These are phyloP conservation scores for Gastrolobium bilobum DNA, from an alignment of 306 rosid species.

Conservation along the genomic window DNA sequence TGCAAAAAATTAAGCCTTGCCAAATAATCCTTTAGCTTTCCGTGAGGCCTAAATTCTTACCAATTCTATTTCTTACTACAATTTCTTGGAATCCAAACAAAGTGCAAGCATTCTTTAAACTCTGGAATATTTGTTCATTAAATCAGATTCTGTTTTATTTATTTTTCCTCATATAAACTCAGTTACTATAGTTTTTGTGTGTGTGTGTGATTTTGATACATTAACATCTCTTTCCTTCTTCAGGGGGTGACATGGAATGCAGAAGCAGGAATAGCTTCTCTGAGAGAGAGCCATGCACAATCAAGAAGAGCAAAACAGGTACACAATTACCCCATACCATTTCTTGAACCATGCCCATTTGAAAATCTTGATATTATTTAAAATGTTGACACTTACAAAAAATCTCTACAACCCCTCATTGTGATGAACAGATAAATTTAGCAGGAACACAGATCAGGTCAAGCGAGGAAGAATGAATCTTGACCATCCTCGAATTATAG, in stretches of 20 bases:
- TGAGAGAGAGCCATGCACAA: constrained; percentile 93
- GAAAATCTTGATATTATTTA: constrained; percentile 20
- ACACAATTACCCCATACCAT: constrained; percentile 28
- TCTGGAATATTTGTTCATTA: constrained; percentile 19
- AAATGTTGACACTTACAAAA: constrained; percentile 1
- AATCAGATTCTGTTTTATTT: background rate
- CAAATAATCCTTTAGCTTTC: constrained; percentile 33
- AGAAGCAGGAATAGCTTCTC: constrained; percentile 92
- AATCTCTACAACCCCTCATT: constrained; percentile 27
- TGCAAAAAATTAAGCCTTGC: background rate
- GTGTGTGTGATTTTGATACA: constrained; percentile 42
- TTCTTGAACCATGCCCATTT: constrained; percentile 34
- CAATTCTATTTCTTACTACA: background rate
- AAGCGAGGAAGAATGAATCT: constrained; percentile 93
- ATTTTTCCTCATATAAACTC: background rate
- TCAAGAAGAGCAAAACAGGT: constrained; percentile 99
- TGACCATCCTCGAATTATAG: constrained; percentile 94
- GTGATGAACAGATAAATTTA: constrained; percentile 80
- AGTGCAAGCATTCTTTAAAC: constrained; percentile 38
- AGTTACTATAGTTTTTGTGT: background rate
- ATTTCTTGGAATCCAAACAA: constrained; percentile 55
- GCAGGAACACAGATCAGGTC: constrained; percentile 73
- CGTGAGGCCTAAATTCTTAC: constrained; percentile 1
- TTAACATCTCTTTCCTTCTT: constrained; percentile 49
- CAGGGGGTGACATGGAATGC: constrained; percentile 83